phyloP scores from a whole-genome alignment of 345 rosid genomes.

The Aethionema arabicum region DNA sequence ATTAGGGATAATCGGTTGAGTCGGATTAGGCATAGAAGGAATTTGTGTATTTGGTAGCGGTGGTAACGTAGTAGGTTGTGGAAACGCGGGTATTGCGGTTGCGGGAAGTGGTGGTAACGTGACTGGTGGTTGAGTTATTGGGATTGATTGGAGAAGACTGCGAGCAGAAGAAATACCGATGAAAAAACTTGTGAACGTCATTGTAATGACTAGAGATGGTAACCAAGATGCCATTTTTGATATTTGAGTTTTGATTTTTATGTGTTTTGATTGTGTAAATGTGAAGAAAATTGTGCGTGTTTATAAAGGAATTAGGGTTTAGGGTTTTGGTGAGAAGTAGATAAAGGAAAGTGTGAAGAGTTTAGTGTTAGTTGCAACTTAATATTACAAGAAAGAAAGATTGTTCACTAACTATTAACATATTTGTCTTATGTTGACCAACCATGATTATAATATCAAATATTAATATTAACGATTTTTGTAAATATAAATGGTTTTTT shows the following conservation, averaged over 20 bases:
- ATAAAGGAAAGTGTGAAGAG: neutral
- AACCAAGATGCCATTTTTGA: constrained; percentile 19
- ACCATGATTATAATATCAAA: too few relatives aligned
- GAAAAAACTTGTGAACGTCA: constrained; percentile 35
- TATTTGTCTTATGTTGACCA: too few relatives aligned
- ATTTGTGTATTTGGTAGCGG: constrained; percentile 22
- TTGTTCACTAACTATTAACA: neutral
- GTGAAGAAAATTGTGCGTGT: constrained; percentile 12
- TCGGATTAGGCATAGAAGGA: constrained; percentile 33
- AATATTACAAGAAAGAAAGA: neutral
- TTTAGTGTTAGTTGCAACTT: constrained; percentile 26
- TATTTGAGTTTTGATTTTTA: neutral
- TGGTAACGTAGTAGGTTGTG: constrained; percentile 29
- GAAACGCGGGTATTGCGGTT: constrained; percentile 27
- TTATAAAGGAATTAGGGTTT: constrained; percentile 21
- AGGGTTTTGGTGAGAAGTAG: constrained; percentile 32
- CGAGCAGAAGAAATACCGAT: constrained; percentile 28
- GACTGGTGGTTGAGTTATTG: constrained; percentile 26
- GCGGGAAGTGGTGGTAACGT: constrained; percentile 32
- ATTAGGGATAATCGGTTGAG: constrained; percentile 35
- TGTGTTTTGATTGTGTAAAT: constrained; percentile 12
- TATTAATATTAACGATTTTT: too few relatives aligned
- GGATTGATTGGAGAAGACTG: constrained; percentile 34
- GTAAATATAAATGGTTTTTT: too few relatives aligned
- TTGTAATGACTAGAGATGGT: constrained; percentile 27